A percentile compares a stretch with the other conserved stretches of the same genome.
Conservation (phyloP, 139 green algal species). For the Chlorella sorokiniana region DNA sequence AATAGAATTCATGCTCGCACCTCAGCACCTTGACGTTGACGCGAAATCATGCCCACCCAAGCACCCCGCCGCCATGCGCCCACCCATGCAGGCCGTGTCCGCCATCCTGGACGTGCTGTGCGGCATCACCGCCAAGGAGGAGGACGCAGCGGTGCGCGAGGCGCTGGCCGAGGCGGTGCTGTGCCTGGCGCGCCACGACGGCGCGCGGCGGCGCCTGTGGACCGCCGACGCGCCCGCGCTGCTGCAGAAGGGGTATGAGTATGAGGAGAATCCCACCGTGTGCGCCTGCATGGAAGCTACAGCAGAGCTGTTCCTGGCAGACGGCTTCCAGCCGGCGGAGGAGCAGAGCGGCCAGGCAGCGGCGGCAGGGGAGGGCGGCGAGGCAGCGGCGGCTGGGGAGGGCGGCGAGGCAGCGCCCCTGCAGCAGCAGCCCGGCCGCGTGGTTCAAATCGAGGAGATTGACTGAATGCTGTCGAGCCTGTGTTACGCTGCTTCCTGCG, state of each 20-base stretch:
- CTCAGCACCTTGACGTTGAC: too few species aligned
- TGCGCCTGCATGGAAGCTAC: slow-evolving; percentile 70
- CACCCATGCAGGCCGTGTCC: slow-evolving; percentile 47
- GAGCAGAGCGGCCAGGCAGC: not conserved
- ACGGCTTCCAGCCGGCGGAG: slow-evolving; percentile 28
- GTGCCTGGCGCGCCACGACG: slow-evolving; percentile 50
- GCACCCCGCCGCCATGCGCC: too few species aligned
- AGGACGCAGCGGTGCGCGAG: slow-evolving; percentile 57
- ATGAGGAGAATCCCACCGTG: slow-evolving; percentile 62
- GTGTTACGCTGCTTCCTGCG: too few species aligned
- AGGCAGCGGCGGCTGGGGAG: not conserved
- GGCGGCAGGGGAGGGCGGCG: slow-evolving; percentile 2
- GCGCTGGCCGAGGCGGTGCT: slow-evolving; percentile 70
- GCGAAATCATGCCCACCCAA: too few species aligned
- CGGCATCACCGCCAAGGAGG: slow-evolving; percentile 31
- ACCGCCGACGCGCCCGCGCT: slow-evolving; percentile 57
- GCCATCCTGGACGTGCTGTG: slow-evolving; percentile 62
- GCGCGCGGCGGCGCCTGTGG: slow-evolving; percentile 69
- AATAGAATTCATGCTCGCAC: too few species aligned
- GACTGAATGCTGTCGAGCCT: slow-evolving; percentile 7
- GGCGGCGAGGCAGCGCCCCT: not conserved
- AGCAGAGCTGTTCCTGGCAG: slow-evolving; percentile 56
- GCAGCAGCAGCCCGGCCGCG: not conserved
- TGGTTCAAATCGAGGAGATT: slow-evolving; percentile 32
- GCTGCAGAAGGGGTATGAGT: slow-evolving; percentile 72